Evolutionary conservation across 2,329 filamentous ascomycete genomes (phyloP), one percentile per base, ranked within the genome.

Genomic region (Thielaviopsis ethacetica): DNA sequence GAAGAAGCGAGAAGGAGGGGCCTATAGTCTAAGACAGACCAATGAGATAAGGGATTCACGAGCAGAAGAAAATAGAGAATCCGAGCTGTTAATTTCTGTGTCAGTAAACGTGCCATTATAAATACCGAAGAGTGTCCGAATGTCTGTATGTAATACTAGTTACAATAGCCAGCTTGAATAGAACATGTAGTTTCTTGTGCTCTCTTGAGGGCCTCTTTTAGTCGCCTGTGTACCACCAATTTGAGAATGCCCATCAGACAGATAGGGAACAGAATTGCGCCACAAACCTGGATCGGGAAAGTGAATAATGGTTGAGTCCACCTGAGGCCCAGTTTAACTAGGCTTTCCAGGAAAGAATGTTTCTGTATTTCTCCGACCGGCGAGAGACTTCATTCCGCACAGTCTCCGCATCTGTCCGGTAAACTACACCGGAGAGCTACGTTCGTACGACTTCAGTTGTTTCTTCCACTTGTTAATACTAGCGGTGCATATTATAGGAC

Each of bases 1-100:
- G 51, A 57, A 57, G 50, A 60, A 57, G 54, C 59, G 54, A 60
- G 51, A 60, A 54, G 41, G 50, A 50, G 27, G 26, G 41, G 19
- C 47, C 21, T 21, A 5, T 6, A 59, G 19, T 50, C 50, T 53
- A 34, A 44, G 27, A 13, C 24, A 47, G 50, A 24, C 19, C 38
- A 21, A 27, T 47, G 7, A 34, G 30, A 34, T 34, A 9, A 10
- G 10, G 2, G 30, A 34, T 9, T 6, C 6, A 9, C 2, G 7
- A 9, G 5, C 10, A 34, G 5, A 10, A 34, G 10, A 10, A 34
- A 34, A 34, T 10, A 10, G 3, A 34, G 10, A 34, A 9, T 12
- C 4, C 9, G 10, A 9, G 7, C 3, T 34, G 6, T 10, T 34
- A 34, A 9, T 9, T 34, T 12, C 10, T 5, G 30, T 34, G 6